Conservation (phyloP, 129 eudicot species). For the Oenanthe sinensis region DNA sequence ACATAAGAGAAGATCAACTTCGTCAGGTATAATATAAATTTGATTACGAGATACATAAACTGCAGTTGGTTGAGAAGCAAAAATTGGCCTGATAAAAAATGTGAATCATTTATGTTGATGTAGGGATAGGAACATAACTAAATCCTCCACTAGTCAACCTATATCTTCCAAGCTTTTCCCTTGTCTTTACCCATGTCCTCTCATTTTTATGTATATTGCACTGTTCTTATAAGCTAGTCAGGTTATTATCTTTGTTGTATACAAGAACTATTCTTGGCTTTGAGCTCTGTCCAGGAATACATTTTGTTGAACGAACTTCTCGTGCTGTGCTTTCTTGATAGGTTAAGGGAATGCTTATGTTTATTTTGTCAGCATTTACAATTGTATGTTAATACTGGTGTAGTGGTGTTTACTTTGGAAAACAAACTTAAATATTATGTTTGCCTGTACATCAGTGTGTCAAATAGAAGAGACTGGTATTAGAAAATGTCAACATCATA, state of each 20-base stretch:
- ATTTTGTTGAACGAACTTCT: background rate
- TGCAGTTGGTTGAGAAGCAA: background rate
- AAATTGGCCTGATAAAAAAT: background rate
- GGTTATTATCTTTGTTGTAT: background rate
- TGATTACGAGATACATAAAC: background rate
- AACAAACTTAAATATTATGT: background rate
- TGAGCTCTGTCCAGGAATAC: background rate
- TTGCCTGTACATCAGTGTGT: background rate
- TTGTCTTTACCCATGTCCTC: background rate
- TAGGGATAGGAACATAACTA: background rate
- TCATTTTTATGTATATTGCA: background rate
- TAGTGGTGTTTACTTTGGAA: too few species aligned
- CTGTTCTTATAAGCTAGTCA: background rate
- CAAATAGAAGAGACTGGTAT: too few species aligned
- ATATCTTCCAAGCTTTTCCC: background rate
- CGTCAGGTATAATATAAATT: constrained; percentile 45
- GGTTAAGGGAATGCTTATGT: background rate
- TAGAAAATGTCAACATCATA: background rate
- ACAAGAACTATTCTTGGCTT: background rate
- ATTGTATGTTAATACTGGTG: background rate
- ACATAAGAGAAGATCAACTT: constrained; percentile 75
- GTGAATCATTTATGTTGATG: background rate
- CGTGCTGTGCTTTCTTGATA: background rate
- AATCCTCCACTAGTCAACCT: too few species aligned
- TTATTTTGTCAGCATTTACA: background rate